Conservation (phyloP, 495 filamentous ascomycete species). For the Hypoxylon subgilvum region DNA sequence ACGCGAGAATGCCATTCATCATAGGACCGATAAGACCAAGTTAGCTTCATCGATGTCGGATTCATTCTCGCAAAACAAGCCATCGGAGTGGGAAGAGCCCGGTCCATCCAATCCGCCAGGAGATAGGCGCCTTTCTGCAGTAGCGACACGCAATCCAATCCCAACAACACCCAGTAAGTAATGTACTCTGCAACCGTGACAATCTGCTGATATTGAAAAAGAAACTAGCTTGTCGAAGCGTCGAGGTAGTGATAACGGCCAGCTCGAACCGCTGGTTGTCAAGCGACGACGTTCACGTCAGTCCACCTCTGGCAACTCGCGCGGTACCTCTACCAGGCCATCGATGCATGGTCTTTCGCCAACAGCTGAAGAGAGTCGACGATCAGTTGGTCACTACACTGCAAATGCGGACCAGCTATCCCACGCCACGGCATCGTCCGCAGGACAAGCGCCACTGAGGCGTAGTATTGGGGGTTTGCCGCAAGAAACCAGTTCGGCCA, state of each 20-base stretch:
- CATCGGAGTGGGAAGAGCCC: slow-evolving; percentile 37
- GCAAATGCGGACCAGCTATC: neutral
- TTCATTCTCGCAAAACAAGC: slow-evolving; percentile 34
- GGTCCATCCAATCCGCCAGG: slow-evolving; percentile 2
- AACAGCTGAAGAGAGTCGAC: slow-evolving; percentile 44
- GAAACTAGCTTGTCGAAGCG: slow-evolving; percentile 4
- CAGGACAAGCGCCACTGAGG: neutral
- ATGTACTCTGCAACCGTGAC: neutral
- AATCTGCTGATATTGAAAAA: slow-evolving; percentile 2
- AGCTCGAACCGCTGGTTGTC: slow-evolving; percentile 10
- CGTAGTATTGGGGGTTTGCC: neutral
- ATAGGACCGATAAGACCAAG: slow-evolving; percentile 1
- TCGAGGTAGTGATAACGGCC: neutral
- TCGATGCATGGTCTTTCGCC: slow-evolving; percentile 40
- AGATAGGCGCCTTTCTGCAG: slow-evolving; percentile 28
- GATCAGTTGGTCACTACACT: neutral
- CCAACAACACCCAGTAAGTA: slow-evolving; percentile 32
- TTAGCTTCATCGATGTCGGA: slow-evolving; percentile 40
- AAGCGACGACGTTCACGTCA: slow-evolving; percentile 38
- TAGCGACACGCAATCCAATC: slow-evolving; percentile 42
- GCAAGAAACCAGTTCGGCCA: neutral
- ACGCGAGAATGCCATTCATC: neutral
- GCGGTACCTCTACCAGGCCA: slow-evolving; percentile 21
- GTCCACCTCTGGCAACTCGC: slow-evolving; percentile 27
- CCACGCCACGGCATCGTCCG: neutral